These are phyloP conservation scores for Chalaropsis thielavioides DNA, from an alignment of 2,329 filamentous ascomycete species.

Conservation along the genomic window DNA sequence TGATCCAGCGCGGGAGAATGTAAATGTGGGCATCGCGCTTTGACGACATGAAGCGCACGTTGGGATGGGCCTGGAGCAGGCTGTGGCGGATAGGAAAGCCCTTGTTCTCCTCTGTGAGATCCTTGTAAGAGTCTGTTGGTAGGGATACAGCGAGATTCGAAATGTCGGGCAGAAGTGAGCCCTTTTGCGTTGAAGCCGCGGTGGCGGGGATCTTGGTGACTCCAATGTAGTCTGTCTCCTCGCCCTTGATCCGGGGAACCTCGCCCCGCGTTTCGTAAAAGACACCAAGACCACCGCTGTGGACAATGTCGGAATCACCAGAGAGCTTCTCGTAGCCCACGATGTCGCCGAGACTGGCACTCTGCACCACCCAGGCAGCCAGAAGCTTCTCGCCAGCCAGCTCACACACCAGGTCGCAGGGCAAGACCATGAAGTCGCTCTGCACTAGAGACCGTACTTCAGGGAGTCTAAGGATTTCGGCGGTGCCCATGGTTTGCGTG, in stretches of 20 bases:
- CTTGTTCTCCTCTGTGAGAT: slow-evolving; percentile 62
- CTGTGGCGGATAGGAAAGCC: slow-evolving; percentile 60
- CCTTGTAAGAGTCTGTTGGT: slow-evolving; percentile 78
- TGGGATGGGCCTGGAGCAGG: slow-evolving; percentile 58
- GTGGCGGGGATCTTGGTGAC: slow-evolving; percentile 52
- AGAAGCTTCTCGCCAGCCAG: slow-evolving; percentile 68
- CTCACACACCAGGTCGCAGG: slow-evolving; percentile 88
- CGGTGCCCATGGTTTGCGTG: slow-evolving; percentile 75
- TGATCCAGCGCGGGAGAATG: slow-evolving; percentile 80
- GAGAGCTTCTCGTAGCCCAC: slow-evolving; percentile 35
- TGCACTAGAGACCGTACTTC: slow-evolving; percentile 68
- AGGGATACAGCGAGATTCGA: slow-evolving; percentile 74
- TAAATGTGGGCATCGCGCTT: slow-evolving; percentile 91
- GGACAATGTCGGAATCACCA: slow-evolving; percentile 25
- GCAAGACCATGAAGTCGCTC: slow-evolving; percentile 76
- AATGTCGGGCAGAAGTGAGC: slow-evolving; percentile 51
- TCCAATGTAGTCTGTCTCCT: slow-evolving; percentile 85
- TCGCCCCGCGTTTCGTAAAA: slow-evolving; percentile 78
- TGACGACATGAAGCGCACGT: slow-evolving; percentile 65
- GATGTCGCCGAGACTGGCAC: slow-evolving; percentile 51
- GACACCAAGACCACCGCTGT: slow-evolving; percentile 69
- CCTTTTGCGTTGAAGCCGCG: slow-evolving; percentile 41
- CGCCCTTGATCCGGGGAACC: slow-evolving; percentile 58
- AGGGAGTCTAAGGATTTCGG: slow-evolving; percentile 70
- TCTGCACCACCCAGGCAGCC: slow-evolving; percentile 83